Evolutionary conservation across 2,329 filamentous ascomycete genomes (phyloP).

Genomic region (Teratosphaeria nubilosa): DNA sequence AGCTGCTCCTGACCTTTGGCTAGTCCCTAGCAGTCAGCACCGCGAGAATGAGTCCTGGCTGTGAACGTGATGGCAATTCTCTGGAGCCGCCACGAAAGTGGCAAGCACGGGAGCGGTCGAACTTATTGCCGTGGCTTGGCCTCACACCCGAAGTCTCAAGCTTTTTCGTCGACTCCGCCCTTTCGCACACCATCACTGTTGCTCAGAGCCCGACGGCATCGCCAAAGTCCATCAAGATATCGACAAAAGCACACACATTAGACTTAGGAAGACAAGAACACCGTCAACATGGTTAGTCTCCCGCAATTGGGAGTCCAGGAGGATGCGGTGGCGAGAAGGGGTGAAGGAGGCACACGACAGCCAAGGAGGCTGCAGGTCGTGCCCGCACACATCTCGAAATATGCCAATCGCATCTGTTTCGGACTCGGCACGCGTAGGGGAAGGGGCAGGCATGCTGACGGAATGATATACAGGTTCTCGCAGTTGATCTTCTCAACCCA

Average conservation of each 20-base stretch:
- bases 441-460: constrained; percentile 13
- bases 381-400: background rate
- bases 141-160: background rate
- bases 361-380: background rate
- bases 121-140: no score
- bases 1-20: no score
- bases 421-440: background rate
- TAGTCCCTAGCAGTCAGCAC: no score
- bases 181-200: constrained; percentile 1
- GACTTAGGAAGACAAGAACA: constrained; percentile 6
- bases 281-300: constrained; percentile 23
- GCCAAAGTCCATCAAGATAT: constrained; percentile 3
- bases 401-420: background rate
- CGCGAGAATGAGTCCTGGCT: no score
- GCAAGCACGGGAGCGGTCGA: no score
- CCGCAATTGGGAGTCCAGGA: constrained; percentile 2
- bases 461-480: constrained; percentile 70
- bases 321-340: constrained; percentile 7
- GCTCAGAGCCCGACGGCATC: constrained; percentile 7
- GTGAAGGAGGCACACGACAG: constrained; percentile 18
- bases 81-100: background rate
- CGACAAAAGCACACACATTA: background rate
- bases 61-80: no score
- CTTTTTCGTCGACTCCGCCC: constrained; percentile 4
- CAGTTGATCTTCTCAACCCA: constrained; percentile 99